Base-by-base conservation (phyloP, 2,329 filamentous ascomycete genomes). In the Myriosclerotinia scirpicola region DNA sequence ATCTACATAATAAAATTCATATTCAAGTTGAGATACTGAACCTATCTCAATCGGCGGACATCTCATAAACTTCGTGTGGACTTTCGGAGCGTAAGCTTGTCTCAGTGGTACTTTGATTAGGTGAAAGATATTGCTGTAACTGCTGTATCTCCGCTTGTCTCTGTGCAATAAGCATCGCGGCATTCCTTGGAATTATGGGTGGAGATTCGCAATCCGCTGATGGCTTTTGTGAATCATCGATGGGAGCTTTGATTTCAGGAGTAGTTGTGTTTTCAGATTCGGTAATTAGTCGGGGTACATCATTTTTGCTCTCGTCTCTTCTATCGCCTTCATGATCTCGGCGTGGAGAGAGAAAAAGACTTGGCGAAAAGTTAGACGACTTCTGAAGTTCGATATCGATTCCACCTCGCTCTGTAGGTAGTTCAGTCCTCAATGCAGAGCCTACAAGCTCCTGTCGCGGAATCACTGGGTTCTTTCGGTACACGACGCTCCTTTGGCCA, bases 71-170 rank as follows among this genome's bases (percentile, higher is more conserved):
- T 9, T 22, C 44, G 4, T 4, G 22, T 17, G 22, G 20, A 44
- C 14, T 53, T 4, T 17, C 22, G 9, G 20, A 44, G 34, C 14
- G 12, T 5, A 42, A 11, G n/a, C 1, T 34, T 44, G 46, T 20
- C 22, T 20, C 36, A 1, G 44, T 36, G 14, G 17, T 46, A 30
- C 20, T 60, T 14, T 30, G 15, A 15, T 42, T 14, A 26, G 15
- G 15, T 53, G 36, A 9, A 52, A 59, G 20, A n/a, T 65, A 60
- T n/a, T 53, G 34, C 17, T 61, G 54, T 5, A 61, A 36, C 30
- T 61, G 22, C 30, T 53, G 34, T 34, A 65, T 61, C 14, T 65
- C 64, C 6, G 36, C 46, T 50, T 60, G 55, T 2, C 46, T 60
- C 17, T 53, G 46, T 52, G 55, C 12, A 61, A 54, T 61, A 20